phyloP scores from a whole-genome alignment of 176 grass and related monocot species.

The Carex scoparia region DNA sequence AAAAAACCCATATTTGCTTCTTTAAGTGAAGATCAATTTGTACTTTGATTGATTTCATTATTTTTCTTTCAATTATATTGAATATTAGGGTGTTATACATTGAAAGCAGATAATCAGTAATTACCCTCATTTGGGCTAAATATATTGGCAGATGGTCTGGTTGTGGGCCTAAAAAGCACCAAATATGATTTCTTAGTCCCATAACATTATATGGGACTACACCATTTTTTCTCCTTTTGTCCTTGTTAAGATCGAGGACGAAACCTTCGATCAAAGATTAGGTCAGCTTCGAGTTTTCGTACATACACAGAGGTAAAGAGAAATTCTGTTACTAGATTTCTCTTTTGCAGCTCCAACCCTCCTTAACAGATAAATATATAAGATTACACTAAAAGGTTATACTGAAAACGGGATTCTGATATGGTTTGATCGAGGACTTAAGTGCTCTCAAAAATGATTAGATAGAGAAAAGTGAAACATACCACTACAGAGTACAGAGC shows the following conservation, averaged over 20 bases:
- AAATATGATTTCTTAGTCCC: too few species aligned
- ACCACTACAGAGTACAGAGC: slow-evolving; percentile 76
- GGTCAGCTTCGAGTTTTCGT: neutral
- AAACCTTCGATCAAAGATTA: neutral
- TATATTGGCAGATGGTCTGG: neutral
- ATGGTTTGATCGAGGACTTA: neutral
- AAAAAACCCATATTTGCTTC: slow-evolving; percentile 6
- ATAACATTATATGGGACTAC: too few species aligned
- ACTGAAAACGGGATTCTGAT: neutral
- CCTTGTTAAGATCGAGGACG: neutral
- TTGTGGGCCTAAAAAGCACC: neutral
- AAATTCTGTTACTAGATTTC: neutral
- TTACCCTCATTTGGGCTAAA: neutral
- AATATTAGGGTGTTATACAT: neutral
- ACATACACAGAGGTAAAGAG: neutral
- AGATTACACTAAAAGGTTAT: neutral
- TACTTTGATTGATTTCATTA: neutral
- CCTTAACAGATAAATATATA: neutral
- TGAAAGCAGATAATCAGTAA: neutral
- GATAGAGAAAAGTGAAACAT: slow-evolving; percentile 28
- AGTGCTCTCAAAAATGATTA: neutral
- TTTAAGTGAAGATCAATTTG: neutral
- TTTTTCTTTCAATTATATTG: neutral
- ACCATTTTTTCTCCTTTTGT: neutral
- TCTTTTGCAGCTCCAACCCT: neutral